Evolutionary conservation across 169 alveolate species (phyloP).

Genomic region (Miamiensis avidus): DNA sequence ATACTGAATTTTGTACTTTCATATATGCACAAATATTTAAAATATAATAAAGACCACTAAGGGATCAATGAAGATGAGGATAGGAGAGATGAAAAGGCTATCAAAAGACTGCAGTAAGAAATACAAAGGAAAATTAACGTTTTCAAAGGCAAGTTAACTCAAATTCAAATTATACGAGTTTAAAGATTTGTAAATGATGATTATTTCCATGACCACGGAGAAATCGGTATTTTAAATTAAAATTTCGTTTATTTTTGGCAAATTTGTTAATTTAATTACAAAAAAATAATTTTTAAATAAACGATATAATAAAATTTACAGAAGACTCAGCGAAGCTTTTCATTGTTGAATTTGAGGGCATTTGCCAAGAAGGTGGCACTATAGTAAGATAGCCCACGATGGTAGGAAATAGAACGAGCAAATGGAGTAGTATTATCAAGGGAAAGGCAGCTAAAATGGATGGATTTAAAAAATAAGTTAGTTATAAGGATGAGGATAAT

Average conservation of each 20-base stretch:
- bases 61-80: conserved; percentile 4
- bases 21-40: conserved; percentile 5
- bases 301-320: too few relatives aligned
- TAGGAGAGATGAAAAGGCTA: background rate
- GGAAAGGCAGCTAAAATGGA: too few relatives aligned
- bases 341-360: background rate
- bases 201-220: background rate
- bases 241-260: too few relatives aligned
- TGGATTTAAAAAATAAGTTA: too few relatives aligned
- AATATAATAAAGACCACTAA: background rate
- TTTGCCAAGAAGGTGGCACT: too few relatives aligned
- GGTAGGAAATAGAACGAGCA: too few relatives aligned
- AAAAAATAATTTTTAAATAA: too few relatives aligned
- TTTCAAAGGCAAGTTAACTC: background rate
- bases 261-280: too few relatives aligned
- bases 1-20: background rate
- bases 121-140: too few relatives aligned
- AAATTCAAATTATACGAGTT: background rate
- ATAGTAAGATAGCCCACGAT: too few relatives aligned
- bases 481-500: too few relatives aligned
- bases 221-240: background rate
- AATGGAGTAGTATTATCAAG: too few relatives aligned
- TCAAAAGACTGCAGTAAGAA: background rate
- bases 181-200: background rate
- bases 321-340: background rate